Conservation (phyloP, 1,284 basidiomycete species). For the Meripilus lineatus region DNA sequence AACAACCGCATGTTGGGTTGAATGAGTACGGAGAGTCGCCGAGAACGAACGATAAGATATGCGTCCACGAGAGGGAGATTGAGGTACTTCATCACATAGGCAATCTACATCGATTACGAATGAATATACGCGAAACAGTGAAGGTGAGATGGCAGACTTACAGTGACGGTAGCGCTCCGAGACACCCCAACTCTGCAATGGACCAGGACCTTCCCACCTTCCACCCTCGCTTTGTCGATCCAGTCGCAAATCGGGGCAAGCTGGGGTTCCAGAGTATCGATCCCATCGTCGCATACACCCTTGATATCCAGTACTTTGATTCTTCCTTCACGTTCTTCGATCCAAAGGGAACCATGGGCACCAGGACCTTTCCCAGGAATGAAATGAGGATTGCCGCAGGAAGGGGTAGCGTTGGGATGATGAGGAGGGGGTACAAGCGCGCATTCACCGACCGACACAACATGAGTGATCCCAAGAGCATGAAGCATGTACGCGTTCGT, state of each 20-base stretch:
- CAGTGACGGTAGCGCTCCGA: constrained; percentile 88
- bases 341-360: constrained; percentile 75
- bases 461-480: constrained; percentile 94
- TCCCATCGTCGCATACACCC: constrained; percentile 91
- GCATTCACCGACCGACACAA: constrained; percentile 95
- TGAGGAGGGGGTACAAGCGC: constrained; percentile 71
- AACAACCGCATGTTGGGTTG: constrained; percentile 92
- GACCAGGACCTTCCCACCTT: constrained; percentile 88
- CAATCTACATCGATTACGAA: constrained; percentile 68
- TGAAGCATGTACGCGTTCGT: constrained; percentile 94
- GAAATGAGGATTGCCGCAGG: constrained; percentile 30
- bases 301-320: constrained; percentile 89
- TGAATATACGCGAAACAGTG: neutral
- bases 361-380: constrained; percentile 41
- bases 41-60: constrained; percentile 85
- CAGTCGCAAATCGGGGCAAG: constrained; percentile 86
- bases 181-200: constrained; percentile 97
- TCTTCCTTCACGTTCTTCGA: constrained; percentile 80
- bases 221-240: constrained; percentile 82
- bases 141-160: constrained; percentile 33
- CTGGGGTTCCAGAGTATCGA: constrained; percentile 88
- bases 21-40: constrained; percentile 80
- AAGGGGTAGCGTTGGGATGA: constrained; percentile 21
- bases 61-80: constrained; percentile 85
- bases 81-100: constrained; percentile 96